Percentiles rank a stretch among this genome's conserved stretches.
phyloP scores from a whole-genome alignment of 768 basidiomycete genomes.

The Suillus americanus region DNA sequence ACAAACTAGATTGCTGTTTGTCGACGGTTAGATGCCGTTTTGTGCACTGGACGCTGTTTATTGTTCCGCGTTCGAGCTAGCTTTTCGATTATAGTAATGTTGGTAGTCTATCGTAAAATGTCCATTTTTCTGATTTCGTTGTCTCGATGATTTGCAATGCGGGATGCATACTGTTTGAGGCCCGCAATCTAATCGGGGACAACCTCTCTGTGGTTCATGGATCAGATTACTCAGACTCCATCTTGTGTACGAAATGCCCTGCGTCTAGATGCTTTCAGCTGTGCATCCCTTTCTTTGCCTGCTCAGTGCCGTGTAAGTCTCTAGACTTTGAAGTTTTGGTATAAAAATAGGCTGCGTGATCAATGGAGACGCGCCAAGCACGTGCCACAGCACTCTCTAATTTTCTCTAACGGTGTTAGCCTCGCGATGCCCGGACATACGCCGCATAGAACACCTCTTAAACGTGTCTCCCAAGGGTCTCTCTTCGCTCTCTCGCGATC shows the following conservation, averaged over 20 bases:
- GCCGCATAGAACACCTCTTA: conserved; percentile 78
- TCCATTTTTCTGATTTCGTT: background rate
- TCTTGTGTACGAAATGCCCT: background rate
- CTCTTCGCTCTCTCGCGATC: conserved; percentile 84
- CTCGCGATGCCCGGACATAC: conserved; percentile 32
- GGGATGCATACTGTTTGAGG: background rate
- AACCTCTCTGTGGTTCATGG: too few species aligned
- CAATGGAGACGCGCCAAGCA: background rate
- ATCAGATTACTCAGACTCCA: background rate
- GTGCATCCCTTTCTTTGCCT: background rate
- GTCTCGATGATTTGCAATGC: background rate
- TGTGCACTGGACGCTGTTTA: background rate
- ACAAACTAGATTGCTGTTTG: conserved; percentile 45
- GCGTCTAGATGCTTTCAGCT: background rate
- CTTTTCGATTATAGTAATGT: background rate
- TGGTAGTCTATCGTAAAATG: background rate
- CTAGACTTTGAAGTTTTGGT: background rate
- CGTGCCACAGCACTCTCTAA: background rate
- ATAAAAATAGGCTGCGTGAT: background rate
- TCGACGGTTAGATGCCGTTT: background rate
- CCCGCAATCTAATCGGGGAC: background rate
- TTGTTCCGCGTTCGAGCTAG: background rate
- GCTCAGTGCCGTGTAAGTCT: background rate
- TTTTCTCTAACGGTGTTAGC: too few species aligned
- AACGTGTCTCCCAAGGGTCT: conserved; percentile 89